Base-by-base conservation (phyloP, 345 rosid genomes). In the Gossypium bickii region DNA sequence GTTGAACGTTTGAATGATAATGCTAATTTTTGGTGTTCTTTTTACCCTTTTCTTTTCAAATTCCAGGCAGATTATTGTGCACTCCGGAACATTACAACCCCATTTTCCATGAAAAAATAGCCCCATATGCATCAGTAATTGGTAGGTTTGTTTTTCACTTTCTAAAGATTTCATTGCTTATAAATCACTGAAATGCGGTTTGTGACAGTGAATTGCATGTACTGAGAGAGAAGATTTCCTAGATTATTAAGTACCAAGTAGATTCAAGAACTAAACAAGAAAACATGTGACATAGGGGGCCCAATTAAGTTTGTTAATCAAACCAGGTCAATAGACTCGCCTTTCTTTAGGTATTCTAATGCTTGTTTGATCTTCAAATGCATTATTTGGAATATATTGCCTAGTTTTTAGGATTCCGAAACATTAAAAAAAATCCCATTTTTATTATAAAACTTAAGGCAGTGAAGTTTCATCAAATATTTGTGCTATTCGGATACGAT, bases 221-320 rank as follows among this genome's bases (percentile, higher is more conserved):
- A 94, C 66, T 92, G 98, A 97, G 98, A 94, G 82, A 85, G 81
- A 79, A 85, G 97, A 71, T 94, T 90, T 84, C 97, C 95, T 1
- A 84, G 87, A 56, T 82, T 94, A 76, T 78, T 94, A 72, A 90
- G 85, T 84, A 86, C 78, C 44, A 74, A 77, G 80, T 95, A 92
- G 86, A 70, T 92, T 77, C 97, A 82, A 70, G 92, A 86, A 72
- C 83, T 89, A 70, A 83, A 72, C 49, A 79, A 73, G 75, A 85
- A 85, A 78, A 90, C 92, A 44, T 94, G 98, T 79, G 98, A 94
- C 67, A 81, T 92, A 11, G 88, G 86, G 73, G 98, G 97, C 64
- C 90, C 98, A 29, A 74, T 94, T 43, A 93, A 92, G 86, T 92
- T 92, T 84, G 89, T 92, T 53, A 85, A 89, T 74, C 87, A 78